These are phyloP conservation scores for Saturnispora quitensis DNA, from an alignment of 805 yeast species.

Conservation along the genomic window DNA sequence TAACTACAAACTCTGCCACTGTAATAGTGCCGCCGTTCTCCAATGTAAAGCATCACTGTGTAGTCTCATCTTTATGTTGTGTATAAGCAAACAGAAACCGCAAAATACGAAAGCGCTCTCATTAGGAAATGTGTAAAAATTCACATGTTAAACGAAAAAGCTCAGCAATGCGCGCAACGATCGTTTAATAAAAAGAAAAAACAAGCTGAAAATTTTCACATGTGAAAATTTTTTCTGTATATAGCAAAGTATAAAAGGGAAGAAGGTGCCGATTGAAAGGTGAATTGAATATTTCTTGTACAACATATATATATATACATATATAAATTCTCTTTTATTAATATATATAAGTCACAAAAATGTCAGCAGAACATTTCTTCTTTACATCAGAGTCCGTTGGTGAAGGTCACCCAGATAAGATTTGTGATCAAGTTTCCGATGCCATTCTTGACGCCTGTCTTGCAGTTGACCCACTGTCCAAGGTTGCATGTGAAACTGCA, in stretches of 20 bases:
- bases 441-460: conserved; percentile 98
- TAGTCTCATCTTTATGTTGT: too few relatives aligned
- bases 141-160: not conserved
- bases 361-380: conserved; percentile 25
- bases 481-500: conserved; percentile 99
- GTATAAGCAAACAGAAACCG: too few relatives aligned
- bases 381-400: conserved; percentile 75
- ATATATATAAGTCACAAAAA: not conserved
- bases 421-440: conserved; percentile 98
- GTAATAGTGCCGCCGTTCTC: too few relatives aligned
- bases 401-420: conserved; percentile 92
- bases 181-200: not conserved
- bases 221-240: conserved; percentile 1
- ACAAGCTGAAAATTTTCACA: not conserved
- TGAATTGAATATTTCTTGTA: not conserved
- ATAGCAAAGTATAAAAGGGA: not conserved
- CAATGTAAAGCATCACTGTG: too few relatives aligned
- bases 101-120: too few relatives aligned
- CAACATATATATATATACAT: not conserved
- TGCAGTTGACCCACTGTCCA: conserved; percentile 90
- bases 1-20: too few relatives aligned
- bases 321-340: not conserved
- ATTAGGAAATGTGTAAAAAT: too few relatives aligned
- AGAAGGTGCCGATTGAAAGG: not conserved
- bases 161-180: not conserved